phyloP scores from a whole-genome alignment of 306 rosid species.

The Castanospermum australe region DNA sequence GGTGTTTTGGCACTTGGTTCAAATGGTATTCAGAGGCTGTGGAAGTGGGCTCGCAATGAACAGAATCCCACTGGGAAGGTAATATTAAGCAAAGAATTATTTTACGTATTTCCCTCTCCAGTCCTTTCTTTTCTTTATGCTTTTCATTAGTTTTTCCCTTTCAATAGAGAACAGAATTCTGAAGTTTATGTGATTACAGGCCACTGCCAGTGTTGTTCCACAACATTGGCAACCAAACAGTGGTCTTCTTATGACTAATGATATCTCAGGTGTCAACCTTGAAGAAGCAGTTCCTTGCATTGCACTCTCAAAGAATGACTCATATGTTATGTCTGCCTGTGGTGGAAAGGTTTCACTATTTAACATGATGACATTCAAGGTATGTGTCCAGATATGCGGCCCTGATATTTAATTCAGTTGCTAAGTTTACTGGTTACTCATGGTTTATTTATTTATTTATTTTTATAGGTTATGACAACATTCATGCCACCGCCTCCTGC shows the following conservation, averaged over 20 bases:
- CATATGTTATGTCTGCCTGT: constrained; percentile 81
- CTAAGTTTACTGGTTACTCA: constrained; percentile 15
- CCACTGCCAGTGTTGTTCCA: constrained; percentile 85
- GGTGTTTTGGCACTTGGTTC: constrained; percentile 92
- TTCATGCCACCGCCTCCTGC: constrained; percentile 82
- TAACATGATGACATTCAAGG: constrained; percentile 83
- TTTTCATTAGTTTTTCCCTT: constrained; percentile 6
- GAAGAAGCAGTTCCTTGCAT: constrained; percentile 85
- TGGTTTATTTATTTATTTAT: constrained; percentile 11
- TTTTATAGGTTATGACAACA: constrained; percentile 72
- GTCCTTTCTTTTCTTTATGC: constrained; percentile 16
- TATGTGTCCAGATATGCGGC: constrained; percentile 22
- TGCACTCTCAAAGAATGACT: constrained; percentile 81
- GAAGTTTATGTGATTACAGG: constrained; percentile 54
- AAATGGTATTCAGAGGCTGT: constrained; percentile 78
- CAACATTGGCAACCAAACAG: constrained; percentile 81
- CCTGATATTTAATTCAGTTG: neutral
- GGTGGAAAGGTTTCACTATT: constrained; percentile 86
- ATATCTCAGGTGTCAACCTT: constrained; percentile 71
- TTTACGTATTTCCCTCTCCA: neutral
- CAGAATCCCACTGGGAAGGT: constrained; percentile 79
- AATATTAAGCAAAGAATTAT: constrained; percentile 11
- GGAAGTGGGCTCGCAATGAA: constrained; percentile 83
- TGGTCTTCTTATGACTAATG: constrained; percentile 84
- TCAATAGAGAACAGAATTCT: constrained; percentile 34